Base-by-base conservation (phyloP, 2,329 filamentous ascomycete species). In the Curvularia eragrostidis region DNA sequence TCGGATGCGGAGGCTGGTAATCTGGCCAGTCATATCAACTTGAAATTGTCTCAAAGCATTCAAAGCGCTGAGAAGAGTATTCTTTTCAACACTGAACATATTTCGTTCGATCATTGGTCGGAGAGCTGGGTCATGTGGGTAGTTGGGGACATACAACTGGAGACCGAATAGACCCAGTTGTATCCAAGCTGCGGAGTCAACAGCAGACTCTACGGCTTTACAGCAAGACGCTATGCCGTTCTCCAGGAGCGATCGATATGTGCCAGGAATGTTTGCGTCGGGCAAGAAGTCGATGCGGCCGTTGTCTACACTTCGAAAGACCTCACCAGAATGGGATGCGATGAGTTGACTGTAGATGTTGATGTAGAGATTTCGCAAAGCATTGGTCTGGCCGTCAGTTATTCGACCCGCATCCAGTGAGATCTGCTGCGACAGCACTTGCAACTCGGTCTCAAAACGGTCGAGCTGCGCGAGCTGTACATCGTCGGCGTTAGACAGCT, bases 71-170 rank as follows among this genome's bases (percentile, higher is more conserved):
- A 81, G 74, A 1, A 96, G 77, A 9, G 83, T 79, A 3, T 73
- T 63, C 46, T 85, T 83, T 38, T 90, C 81, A 55, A 87, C 80
- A 18, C 80, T 72, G 70, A 89, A 83, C 21, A 85, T 79, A 52
- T 83, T 76, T 19, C 86, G 84, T 66, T 92, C 88, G 18, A 97
- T 84, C 51, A 82, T 81, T 6, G 84, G 77, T 48, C 80, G 80
- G 32, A 87, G 73, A 1, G 87, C 87, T 1, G 95, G 95, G 74
- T 99, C 95, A 68, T 94, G 95, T 3, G 90, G 85, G 64, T 89
- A 88, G 74, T 96, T 89, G 0, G 96, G 93, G 2, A 98, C 87
- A 70, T 94, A 97, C 2, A 97, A 82, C 61, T 85, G 85, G 47
- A 98, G 81, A 38, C 89, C 86, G 15, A 89, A 88, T 19, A 93